A percentile compares a stretch with the other conserved stretches of the same genome.
These are phyloP conservation scores for Puccinia polysora DNA, from an alignment of 1,284 basidiomycete species.

Conservation along the genomic window DNA sequence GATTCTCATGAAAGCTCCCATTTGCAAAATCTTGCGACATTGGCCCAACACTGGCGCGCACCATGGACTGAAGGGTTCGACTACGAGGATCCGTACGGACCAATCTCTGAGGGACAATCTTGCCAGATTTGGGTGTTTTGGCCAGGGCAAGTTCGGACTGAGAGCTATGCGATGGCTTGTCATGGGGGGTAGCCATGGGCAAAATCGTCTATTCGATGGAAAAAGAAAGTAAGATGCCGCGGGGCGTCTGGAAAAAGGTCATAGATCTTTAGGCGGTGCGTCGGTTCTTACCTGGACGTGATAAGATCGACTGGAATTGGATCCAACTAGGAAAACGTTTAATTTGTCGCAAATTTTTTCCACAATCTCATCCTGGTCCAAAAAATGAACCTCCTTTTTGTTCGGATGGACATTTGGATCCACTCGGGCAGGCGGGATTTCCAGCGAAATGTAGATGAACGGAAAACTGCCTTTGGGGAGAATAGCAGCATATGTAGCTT, in stretches of 20 bases:
- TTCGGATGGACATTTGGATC: constrained; percentile 99
- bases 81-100: constrained; percentile 82
- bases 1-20: background rate
- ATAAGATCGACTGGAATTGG: constrained; percentile 66
- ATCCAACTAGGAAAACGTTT: constrained; percentile 63
- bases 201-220: background rate
- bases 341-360: constrained; percentile 72
- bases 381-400: constrained; percentile 84
- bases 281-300: constrained; percentile 76
- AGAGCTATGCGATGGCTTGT: background rate
- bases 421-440: constrained; percentile 77
- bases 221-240: too few relatives aligned
- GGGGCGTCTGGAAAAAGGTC: too few relatives aligned
- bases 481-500: constrained; percentile 75
- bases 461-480: constrained; percentile 88
- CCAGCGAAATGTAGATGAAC: constrained; percentile 83
- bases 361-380: constrained; percentile 84
- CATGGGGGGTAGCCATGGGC: constrained; percentile 12
- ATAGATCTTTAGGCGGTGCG: too few relatives aligned
- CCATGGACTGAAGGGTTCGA: constrained; percentile 89
- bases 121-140: constrained; percentile 49
- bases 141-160: background rate
- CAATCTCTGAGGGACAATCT: constrained; percentile 71
- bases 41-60: constrained; percentile 52
- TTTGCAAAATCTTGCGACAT: background rate